Evolutionary conservation across 1,284 basidiomycete genomes (phyloP), one percentile per base, ranked within the genome.

Genomic region (Ganoderma lucidum): DNA sequence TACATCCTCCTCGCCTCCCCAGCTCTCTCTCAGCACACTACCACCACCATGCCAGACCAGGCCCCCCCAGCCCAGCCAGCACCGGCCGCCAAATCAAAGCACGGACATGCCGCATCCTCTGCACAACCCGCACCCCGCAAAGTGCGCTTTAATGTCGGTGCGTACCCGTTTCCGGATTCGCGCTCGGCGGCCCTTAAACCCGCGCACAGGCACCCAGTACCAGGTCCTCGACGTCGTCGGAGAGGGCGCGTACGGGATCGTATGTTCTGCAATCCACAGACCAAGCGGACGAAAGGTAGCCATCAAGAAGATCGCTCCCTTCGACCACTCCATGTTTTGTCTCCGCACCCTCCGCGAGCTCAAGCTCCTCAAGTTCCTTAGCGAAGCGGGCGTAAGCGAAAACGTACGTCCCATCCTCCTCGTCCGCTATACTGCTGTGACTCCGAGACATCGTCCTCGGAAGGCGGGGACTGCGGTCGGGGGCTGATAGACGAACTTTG

Each of bases 111-210:
- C 23, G 82, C 90, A 17, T 87, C 90, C 0, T 84, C 90, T 73
- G 86, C 88, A 28, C 85, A 86, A 63, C 84, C 92, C 51, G 89
- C 92, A 19, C 94, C 95, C 19, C 87, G 95, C 74, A 96, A 96
- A 85, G 94, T 96, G 71, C 90, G 94, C 69, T 97, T 97, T 86
- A 96, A 96, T 82, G 94, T 96, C 77, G 94, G 94, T 95, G 76
- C 84, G 94, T 84, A 41, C 62, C 30, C 62, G 35, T 12, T 65
- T 30, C 37, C 55, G 41, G 28, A 23, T 67, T 65, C n/a, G 17
- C 56, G 44, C 51, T 39, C 14, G 59, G 59, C 71, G 23, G 39
- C 69, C 42, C 28, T 65, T 30, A 71, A 59, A 53, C 61, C n/a
- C 28, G 42, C 6, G 42, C 37, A 28, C 79, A 90, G 92, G 93